Conservation (phyloP, 1,284 basidiomycete genomes). For the Cryptococcus sp. region DNA sequence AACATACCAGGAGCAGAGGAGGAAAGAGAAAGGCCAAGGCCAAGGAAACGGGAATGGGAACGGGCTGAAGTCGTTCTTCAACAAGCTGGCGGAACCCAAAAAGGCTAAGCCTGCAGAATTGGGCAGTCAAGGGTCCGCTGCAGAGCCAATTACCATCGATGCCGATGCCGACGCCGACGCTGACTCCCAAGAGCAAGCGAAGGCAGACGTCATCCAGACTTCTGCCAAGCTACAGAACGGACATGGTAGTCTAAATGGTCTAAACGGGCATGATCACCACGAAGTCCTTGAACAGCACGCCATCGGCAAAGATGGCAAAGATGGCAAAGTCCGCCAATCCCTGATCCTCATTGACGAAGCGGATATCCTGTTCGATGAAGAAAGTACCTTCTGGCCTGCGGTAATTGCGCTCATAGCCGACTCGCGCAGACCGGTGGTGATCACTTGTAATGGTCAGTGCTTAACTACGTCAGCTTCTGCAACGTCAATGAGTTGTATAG, state of each 20-base stretch:
- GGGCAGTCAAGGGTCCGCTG: conserved; percentile 29
- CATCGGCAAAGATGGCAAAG: neutral
- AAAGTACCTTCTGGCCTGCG: conserved; percentile 87
- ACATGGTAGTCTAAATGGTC: neutral
- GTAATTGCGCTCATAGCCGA: conserved; percentile 76
- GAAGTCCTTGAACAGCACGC: too few relatives aligned
- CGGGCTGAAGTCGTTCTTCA: conserved; percentile 24
- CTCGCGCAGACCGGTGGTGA: conserved; percentile 79
- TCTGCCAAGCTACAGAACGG: neutral
- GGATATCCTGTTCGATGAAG: conserved; percentile 88
- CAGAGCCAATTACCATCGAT: conserved; percentile 37
- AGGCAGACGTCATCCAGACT: neutral
- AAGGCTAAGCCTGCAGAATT: conserved; percentile 8
- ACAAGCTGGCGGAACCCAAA: conserved; percentile 2
- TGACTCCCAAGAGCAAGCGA: neutral
- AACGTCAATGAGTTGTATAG: neutral
- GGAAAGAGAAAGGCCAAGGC: conserved; percentile 9
- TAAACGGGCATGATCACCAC: neutral
- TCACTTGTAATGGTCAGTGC: conserved; percentile 85
- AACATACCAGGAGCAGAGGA: conserved; percentile 13
- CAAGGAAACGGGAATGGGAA: conserved; percentile 11
- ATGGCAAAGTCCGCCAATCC: conserved; percentile 66
- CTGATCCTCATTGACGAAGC: conserved; percentile 95
- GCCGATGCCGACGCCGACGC: conserved; percentile 5
- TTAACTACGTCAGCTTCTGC: neutral